Conservation (phyloP, 805 yeast species). For the Pichia manshurica region DNA sequence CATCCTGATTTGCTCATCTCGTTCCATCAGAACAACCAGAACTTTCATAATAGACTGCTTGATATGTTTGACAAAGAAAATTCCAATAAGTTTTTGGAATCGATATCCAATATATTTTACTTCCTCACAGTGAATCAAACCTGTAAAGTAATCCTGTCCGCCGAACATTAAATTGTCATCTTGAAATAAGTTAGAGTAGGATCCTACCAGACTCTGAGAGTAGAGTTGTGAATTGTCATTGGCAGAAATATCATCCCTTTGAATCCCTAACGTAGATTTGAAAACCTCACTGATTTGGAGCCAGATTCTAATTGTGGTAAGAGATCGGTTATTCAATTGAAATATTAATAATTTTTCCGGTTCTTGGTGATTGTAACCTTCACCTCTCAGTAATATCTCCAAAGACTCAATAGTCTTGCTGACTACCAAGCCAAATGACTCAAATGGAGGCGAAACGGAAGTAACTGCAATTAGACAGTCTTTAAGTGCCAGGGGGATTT, state of each 20-base stretch:
- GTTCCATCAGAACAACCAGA: constrained; percentile 15
- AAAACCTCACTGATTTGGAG: constrained; percentile 31
- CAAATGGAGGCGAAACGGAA: constrained; percentile 27
- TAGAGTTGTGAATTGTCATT: constrained; percentile 21
- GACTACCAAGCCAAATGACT: constrained; percentile 31
- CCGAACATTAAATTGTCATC: constrained; percentile 32
- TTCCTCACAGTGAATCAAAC: constrained; percentile 46
- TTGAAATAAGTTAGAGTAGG: constrained; percentile 52
- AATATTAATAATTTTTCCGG: constrained; percentile 34
- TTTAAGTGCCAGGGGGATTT: constrained; percentile 22
- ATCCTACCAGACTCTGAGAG: constrained; percentile 28
- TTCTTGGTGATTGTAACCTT: constrained; percentile 24
- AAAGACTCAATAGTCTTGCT: constrained; percentile 55
- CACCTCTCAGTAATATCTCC: constrained; percentile 62
- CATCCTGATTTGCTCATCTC: neutral
- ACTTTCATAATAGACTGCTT: constrained; percentile 38
- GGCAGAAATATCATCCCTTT: constrained; percentile 18
- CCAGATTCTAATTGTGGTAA: constrained; percentile 52
- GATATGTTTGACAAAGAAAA: constrained; percentile 49
- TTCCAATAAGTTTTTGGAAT: constrained; percentile 42
- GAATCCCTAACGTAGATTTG: constrained; percentile 18
- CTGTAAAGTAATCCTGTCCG: constrained; percentile 48
- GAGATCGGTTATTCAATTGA: constrained; percentile 56
- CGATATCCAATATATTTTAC: constrained; percentile 38
- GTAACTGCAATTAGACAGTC: constrained; percentile 22